Conservation (phyloP, 2,329 filamentous ascomycete species). For the Alternaria viburni region DNA sequence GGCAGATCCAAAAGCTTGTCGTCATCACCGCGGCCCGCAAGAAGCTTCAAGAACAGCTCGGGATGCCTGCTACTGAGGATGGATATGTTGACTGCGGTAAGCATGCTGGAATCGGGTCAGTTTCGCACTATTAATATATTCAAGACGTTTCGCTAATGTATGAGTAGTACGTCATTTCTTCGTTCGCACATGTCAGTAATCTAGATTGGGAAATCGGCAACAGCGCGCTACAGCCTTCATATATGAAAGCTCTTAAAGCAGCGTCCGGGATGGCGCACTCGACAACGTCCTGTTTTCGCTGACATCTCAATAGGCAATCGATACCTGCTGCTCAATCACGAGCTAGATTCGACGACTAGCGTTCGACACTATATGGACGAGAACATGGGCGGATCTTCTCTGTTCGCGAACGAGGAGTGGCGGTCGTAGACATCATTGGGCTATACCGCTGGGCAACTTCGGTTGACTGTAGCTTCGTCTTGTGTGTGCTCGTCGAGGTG, state of each 20-base stretch:
- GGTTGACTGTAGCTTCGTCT: neutral
- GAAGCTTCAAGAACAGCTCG: neutral
- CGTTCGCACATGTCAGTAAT: neutral
- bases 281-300: neutral
- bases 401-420: neutral
- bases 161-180: no score
- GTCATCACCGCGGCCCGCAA: neutral
- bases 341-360: neutral
- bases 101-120: neutral
- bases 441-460: neutral
- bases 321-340: neutral
- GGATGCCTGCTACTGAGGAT: neutral
- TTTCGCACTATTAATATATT: neutral
- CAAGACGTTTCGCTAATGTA: neutral
- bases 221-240: neutral
- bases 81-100: neutral
- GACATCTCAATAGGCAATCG: neutral
- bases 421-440: neutral
- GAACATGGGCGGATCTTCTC: neutral
- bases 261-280: neutral
- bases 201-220: neutral
- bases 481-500: neutral
- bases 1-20: neutral
- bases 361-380: neutral
- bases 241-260: no score